A percentile compares a stretch with the other conserved stretches of the same genome.
Evolutionary conservation across 2,329 filamentous ascomycete genomes (phyloP).

Genomic region (Alternaria sp.): DNA sequence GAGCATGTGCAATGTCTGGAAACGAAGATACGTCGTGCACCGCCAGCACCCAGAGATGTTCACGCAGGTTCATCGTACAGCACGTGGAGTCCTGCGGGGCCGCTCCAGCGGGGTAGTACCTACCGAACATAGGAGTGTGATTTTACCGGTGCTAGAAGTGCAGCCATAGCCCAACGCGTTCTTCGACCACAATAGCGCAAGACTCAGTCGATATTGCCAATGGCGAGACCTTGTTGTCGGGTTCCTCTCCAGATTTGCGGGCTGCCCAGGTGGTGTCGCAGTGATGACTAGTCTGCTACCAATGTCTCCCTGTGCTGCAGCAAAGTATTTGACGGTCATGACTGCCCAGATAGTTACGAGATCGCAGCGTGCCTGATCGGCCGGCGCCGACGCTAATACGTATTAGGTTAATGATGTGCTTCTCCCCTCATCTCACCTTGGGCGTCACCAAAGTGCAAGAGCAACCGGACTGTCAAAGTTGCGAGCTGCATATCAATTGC

Average conservation of each 20-base stretch:
- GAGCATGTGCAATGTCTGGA: background rate
- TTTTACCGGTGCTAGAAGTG: conserved; percentile 11
- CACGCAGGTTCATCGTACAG: background rate
- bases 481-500: background rate
- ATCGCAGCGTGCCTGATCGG: background rate
- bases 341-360: background rate
- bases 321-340: background rate
- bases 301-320: background rate
- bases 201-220: background rate
- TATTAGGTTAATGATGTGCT: background rate
- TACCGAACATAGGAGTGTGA: background rate
- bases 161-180: background rate
- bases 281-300: background rate
- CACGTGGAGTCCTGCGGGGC: background rate
- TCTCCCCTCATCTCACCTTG: background rate
- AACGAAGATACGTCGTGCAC: background rate
- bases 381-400: background rate
- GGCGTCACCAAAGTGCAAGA: background rate
- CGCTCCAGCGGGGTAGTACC: conserved; percentile 5
- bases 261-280: background rate
- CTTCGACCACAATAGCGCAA: background rate
- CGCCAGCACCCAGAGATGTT: background rate
- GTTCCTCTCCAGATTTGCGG: background rate
- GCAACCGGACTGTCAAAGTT: background rate
- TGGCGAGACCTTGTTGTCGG: background rate